Conservation (phyloP, 2,329 filamentous ascomycete species). For the Aspergillus tanneri region DNA sequence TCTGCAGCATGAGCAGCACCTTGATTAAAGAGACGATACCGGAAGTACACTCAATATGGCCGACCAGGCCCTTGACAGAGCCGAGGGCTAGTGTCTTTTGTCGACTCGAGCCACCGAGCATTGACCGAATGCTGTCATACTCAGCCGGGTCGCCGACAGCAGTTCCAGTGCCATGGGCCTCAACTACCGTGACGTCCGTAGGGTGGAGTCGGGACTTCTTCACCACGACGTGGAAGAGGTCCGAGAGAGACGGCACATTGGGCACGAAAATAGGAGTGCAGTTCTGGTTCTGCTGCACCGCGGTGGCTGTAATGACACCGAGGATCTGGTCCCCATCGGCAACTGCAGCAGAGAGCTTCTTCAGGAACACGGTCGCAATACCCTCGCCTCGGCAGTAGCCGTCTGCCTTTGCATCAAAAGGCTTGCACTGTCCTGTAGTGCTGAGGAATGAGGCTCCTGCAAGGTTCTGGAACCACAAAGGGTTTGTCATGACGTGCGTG, state of each 20-base stretch:
- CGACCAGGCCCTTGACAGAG: slow-evolving; percentile 37
- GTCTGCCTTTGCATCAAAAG: slow-evolving; percentile 49
- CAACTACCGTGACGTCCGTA: slow-evolving; percentile 30
- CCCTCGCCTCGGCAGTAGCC: slow-evolving; percentile 55
- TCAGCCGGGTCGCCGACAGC: slow-evolving; percentile 32
- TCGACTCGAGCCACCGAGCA: slow-evolving; percentile 18
- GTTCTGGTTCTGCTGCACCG: slow-evolving; percentile 36
- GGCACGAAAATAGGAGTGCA: slow-evolving; percentile 22
- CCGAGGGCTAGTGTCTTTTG: slow-evolving; percentile 21
- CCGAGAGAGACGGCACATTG: slow-evolving; percentile 23
- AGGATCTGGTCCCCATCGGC: slow-evolving; percentile 48
- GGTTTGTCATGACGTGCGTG: slow-evolving; percentile 31
- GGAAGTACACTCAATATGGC: slow-evolving; percentile 34
- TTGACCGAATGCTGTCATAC: slow-evolving; percentile 22
- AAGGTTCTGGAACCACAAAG: slow-evolving; percentile 27
- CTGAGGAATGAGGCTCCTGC: slow-evolving; percentile 44
- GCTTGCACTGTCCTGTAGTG: slow-evolving; percentile 48
- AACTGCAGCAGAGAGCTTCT: slow-evolving; percentile 47
- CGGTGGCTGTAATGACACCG: slow-evolving; percentile 37
- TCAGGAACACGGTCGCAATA: slow-evolving; percentile 47
- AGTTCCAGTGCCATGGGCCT: slow-evolving; percentile 33
- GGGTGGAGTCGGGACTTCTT: slow-evolving; percentile 22
- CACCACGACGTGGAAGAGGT: slow-evolving; percentile 30
- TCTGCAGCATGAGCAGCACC: slow-evolving; percentile 29
- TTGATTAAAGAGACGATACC: slow-evolving; percentile 34